A percentile compares a stretch with the other conserved stretches of the same genome.
These are phyloP conservation scores for Trichophyton simii DNA, from an alignment of 2,329 filamentous ascomycete species.

Conservation along the genomic window DNA sequence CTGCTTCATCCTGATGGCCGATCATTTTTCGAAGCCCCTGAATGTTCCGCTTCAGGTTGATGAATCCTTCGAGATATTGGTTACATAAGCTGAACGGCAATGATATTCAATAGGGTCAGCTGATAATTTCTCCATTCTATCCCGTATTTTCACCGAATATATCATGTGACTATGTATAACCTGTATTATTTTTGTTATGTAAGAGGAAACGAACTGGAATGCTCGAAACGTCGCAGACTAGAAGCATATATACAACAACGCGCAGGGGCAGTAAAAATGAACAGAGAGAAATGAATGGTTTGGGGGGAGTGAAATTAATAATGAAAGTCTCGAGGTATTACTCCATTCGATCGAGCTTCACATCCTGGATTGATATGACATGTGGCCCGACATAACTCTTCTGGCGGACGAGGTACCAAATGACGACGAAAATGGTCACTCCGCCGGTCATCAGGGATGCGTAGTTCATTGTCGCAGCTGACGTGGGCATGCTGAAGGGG, in stretches of 20 bases:
- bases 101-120: not conserved
- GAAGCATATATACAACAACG: not conserved
- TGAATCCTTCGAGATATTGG: not conserved
- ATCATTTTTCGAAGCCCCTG: not conserved
- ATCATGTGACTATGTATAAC: not conserved
- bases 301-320: too few relatives aligned
- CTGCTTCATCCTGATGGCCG: not conserved
- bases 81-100: not conserved
- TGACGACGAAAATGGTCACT: constrained; percentile 37
- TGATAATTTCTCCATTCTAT: not conserved
- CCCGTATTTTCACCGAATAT: not conserved
- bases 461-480: constrained; percentile 43
- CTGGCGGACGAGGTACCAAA: constrained; percentile 34
- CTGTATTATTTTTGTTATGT: not conserved
- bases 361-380: not conserved
- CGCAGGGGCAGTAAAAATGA: not conserved
- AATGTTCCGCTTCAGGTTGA: not conserved
- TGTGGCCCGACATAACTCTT: constrained; percentile 25
- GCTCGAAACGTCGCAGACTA: not conserved
- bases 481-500: constrained; percentile 37
- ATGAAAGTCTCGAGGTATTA: not conserved
- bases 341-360: not conserved
- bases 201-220: not conserved
- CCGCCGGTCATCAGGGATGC: constrained; percentile 41
- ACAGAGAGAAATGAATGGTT: not conserved